phyloP scores from a whole-genome alignment of 2,329 filamentous ascomycete genomes.

The Sporothrix euskadiensis region DNA sequence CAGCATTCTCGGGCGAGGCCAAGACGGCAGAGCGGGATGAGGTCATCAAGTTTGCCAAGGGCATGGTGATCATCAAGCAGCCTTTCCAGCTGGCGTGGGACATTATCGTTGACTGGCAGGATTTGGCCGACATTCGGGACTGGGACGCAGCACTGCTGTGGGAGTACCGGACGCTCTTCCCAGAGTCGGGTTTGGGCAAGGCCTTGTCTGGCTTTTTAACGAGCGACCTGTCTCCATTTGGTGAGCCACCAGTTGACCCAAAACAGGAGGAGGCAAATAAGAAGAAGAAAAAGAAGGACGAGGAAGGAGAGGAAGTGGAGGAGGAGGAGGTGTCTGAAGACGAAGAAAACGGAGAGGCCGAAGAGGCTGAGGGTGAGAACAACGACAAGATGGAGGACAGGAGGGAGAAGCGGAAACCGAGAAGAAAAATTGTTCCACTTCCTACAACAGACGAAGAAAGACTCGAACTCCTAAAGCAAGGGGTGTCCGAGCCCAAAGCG shows the following conservation, averaged over 20 bases:
- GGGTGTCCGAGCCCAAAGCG: slow-evolving; percentile 67
- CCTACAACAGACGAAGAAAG: slow-evolving; percentile 75
- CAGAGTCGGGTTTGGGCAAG: slow-evolving; percentile 77
- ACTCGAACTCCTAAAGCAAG: slow-evolving; percentile 76
- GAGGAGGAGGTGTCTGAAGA: not conserved
- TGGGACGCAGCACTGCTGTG: slow-evolving; percentile 77
- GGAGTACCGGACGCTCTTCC: slow-evolving; percentile 81
- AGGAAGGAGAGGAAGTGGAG: not conserved
- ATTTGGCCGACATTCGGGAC: slow-evolving; percentile 70
- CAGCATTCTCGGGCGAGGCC: slow-evolving; percentile 63
- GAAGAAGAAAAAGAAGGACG: slow-evolving; percentile 29
- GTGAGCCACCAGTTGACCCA: slow-evolving; percentile 37
- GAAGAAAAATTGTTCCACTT: slow-evolving; percentile 40
- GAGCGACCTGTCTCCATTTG: slow-evolving; percentile 82
- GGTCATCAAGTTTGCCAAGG: slow-evolving; percentile 74
- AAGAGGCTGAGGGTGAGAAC: slow-evolving; percentile 32
- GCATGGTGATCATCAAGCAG: slow-evolving; percentile 96
- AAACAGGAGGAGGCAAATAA: slow-evolving; percentile 32
- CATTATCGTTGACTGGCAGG: slow-evolving; percentile 85
- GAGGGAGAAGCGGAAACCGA: not conserved
- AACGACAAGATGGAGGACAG: slow-evolving; percentile 31
- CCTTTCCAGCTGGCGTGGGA: slow-evolving; percentile 89
- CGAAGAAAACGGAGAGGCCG: not conserved
- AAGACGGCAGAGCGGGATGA: slow-evolving; percentile 72
- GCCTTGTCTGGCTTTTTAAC: slow-evolving; percentile 79